Conservation (phyloP, 2,329 filamentous ascomycete species). For the Beauveria scarabaeidicola region DNA sequence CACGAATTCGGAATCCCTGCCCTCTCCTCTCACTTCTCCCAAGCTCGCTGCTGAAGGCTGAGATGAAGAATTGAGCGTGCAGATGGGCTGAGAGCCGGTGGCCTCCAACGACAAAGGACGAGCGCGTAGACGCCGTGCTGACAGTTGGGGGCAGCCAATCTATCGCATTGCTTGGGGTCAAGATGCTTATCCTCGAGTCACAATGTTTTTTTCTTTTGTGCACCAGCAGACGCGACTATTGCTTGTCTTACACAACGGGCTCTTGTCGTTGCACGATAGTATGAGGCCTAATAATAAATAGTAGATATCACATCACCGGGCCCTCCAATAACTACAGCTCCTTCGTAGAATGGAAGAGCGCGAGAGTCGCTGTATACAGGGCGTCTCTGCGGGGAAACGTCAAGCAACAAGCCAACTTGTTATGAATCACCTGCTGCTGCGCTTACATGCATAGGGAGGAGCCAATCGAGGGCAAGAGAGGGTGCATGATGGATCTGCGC, state of each 20-base stretch:
- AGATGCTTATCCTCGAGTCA: too few species aligned
- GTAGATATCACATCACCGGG: too few species aligned
- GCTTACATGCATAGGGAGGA: neutral
- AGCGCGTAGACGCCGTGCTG: too few species aligned
- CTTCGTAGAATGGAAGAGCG: neutral
- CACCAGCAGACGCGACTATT: neutral
- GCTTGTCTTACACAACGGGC: neutral
- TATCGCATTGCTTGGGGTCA: too few species aligned
- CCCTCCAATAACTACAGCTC: too few species aligned
- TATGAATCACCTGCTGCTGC: neutral
- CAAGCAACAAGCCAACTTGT: neutral
- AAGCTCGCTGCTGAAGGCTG: neutral
- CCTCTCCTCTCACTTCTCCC: neutral
- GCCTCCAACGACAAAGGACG: too few species aligned
- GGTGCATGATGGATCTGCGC: neutral
- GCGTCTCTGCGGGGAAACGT: neutral
- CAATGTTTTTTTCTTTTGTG: neutral
- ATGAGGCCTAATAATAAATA: too few species aligned
- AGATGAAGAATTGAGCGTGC: neutral
- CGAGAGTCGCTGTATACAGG: neutral
- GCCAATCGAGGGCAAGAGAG: neutral
- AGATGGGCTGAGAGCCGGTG: too few species aligned
- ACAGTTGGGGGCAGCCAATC: too few species aligned
- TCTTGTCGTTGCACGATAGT: neutral
- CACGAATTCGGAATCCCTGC: neutral